Evolutionary conservation across 805 yeast genomes (phyloP).

Genomic region (Saturnispora silvae): DNA sequence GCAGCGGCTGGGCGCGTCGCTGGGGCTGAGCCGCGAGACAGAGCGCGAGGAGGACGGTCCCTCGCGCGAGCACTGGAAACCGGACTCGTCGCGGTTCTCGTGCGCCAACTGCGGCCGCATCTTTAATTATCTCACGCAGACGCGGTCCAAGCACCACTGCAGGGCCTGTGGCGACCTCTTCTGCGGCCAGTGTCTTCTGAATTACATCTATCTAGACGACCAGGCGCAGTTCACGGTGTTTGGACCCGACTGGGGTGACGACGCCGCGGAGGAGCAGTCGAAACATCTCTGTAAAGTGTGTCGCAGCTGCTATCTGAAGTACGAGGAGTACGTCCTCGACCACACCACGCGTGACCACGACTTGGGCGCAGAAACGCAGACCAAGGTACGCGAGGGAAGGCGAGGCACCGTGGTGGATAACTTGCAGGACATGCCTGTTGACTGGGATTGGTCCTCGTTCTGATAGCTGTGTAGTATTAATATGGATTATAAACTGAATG

Average conservation of each 20-base stretch:
- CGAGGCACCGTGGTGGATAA: conserved; percentile 12
- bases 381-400: conserved; percentile 12
- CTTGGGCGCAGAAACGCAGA: conserved; percentile 15
- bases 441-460: conserved; percentile 33
- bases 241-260: conserved; percentile 17
- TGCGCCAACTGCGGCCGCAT: conserved; percentile 60
- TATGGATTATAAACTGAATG: too few relatives aligned
- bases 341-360: conserved; percentile 23
- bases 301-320: conserved; percentile 24
- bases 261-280: conserved; percentile 9
- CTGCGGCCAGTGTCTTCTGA: conserved; percentile 29
- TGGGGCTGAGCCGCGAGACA: not conserved
- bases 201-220: conserved; percentile 26
- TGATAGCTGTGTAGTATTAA: too few relatives aligned
- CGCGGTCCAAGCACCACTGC: conserved; percentile 35
- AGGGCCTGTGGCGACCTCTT: conserved; percentile 32
- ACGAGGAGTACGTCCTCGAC: conserved; percentile 25
- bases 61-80: conserved; percentile 59
- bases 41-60: conserved; percentile 29
- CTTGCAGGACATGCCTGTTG: conserved; percentile 22
- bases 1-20: conserved; percentile 1
- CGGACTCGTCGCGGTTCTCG: conserved; percentile 51
- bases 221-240: conserved; percentile 28
- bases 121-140: conserved; percentile 68
- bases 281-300: conserved; percentile 28